Evolutionary conservation across 257 asterid species (phyloP), one percentile per base, ranked within the genome.

Genomic region (Avicennia marina): DNA sequence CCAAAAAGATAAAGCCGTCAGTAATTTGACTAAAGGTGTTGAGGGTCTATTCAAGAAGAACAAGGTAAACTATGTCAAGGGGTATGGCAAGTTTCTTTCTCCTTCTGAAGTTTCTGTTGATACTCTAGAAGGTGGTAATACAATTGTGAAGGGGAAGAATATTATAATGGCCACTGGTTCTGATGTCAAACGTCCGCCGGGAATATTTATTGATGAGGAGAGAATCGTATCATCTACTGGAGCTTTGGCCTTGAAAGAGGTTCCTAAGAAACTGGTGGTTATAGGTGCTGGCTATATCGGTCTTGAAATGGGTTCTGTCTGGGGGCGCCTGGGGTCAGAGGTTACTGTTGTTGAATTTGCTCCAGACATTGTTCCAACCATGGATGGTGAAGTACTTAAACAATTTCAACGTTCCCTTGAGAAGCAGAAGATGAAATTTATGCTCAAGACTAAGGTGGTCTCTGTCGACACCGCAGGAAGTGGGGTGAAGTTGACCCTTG

Each of bases 281-380:
- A 82, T 93, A 33, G 99, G 99, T 12, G 99, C 99, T 25, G 99
- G 97, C 12, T 93, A 93, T 54, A 93, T 86, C 33, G 99, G 96
- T 53, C 94, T 93, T 43, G 99, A 93, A 68, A 93, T 93, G 97
- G 99, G 99, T n/a, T 89, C 95, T 41, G 96, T 93, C 11, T 89
- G 97, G 99, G 95, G 95, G 9, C 96, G 99, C 43, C 84, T 86
- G 40, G 99, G 99, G 42, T 86, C 99, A n/a, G 94, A 93, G 75
- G 87, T 93, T 17, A 86, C 85, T 25, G 95, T 93, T 33, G 99
- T 93, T 54, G 97, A 89, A 69, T 93, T 93, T 63, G 96, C 80
- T 41, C 33, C 91, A 0, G 97, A 89, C 54, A 93, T 89, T 58
- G 99, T 89, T 67, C 99, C 99, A 12, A 72, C 86, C 31, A 93